phyloP scores from a whole-genome alignment of 495 filamentous ascomycete genomes.

The Cairneyella variabilis region DNA sequence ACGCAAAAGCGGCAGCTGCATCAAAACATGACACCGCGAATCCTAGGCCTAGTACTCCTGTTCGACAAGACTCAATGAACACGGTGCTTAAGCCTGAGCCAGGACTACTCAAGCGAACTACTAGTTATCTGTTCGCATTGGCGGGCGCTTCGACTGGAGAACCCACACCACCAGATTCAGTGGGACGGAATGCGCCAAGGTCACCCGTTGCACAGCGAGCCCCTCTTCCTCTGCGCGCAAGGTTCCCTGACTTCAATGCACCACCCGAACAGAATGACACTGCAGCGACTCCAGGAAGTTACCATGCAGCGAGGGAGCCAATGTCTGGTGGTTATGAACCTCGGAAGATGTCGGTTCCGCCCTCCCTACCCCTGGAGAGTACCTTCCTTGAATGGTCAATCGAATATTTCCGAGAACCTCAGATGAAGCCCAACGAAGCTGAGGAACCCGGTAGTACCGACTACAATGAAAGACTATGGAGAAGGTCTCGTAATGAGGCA shows the following conservation, averaged over 20 bases:
- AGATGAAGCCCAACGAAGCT: conserved; percentile 94
- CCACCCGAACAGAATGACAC: conserved; percentile 80
- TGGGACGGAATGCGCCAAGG: conserved; percentile 25
- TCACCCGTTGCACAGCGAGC: conserved; percentile 24
- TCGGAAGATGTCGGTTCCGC: conserved; percentile 48
- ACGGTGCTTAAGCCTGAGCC: conserved; percentile 40
- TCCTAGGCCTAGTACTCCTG: conserved; percentile 38
- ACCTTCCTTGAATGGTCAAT: conserved; percentile 92
- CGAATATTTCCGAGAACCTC: conserved; percentile 97
- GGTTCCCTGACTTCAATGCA: conserved; percentile 62
- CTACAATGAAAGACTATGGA: conserved; percentile 94
- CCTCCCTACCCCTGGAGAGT: conserved; percentile 70
- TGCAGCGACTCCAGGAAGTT: conserved; percentile 60
- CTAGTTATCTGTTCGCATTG: conserved; percentile 49
- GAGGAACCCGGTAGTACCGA: conserved; percentile 97
- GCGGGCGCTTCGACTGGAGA: conserved; percentile 35
- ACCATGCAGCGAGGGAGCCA: conserved; percentile 73
- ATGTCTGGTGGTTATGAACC: conserved; percentile 67
- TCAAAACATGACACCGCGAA: conserved; percentile 36
- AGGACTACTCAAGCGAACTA: conserved; percentile 47
- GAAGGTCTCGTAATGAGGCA: conserved; percentile 85
- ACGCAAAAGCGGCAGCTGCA: conserved; percentile 43
- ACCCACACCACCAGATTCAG: conserved; percentile 28
- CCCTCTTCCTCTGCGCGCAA: conserved; percentile 40
- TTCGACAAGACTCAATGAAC: conserved; percentile 32